A percentile compares a stretch with the other conserved stretches of the same genome.
These are phyloP conservation scores for Colletotrichum higginsianum DNA, from an alignment of 2,329 filamentous ascomycete genomes.

Conservation along the genomic window DNA sequence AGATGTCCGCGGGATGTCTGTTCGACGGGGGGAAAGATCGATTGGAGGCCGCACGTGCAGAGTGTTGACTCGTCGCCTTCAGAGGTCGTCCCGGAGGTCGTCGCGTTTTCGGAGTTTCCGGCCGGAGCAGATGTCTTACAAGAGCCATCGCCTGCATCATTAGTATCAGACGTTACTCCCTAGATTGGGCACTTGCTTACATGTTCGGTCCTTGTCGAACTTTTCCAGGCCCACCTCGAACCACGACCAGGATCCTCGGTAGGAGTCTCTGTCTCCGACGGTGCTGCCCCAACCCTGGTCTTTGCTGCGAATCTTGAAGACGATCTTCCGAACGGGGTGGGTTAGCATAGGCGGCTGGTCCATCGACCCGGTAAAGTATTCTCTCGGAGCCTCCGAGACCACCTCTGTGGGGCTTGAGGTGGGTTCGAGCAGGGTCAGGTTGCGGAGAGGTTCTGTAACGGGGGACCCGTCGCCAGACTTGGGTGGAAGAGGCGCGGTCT, in stretches of 20 bases:
- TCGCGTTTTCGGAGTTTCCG: neutral
- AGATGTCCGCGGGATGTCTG: conserved; percentile 33
- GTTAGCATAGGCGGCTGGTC: conserved; percentile 49
- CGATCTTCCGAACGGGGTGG: conserved; percentile 71
- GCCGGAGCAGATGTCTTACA: conserved; percentile 17
- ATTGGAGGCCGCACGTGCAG: conserved; percentile 54
- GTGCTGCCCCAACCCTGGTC: conserved; percentile 72
- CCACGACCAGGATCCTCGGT: conserved; percentile 70
- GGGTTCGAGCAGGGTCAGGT: conserved; percentile 29
- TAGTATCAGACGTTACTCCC: neutral
- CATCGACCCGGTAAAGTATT: conserved; percentile 53
- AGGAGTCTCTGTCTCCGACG: conserved; percentile 53
- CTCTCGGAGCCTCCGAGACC: conserved; percentile 37
- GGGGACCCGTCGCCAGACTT: conserved; percentile 29
- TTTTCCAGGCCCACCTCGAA: conserved; percentile 74
- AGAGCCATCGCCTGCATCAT: conserved; percentile 26
- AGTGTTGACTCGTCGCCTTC: conserved; percentile 39
- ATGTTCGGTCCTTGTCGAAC: conserved; percentile 58
- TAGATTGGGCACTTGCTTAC: conserved; percentile 39
- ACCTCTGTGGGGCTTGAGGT: conserved; percentile 1
- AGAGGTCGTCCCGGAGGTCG: neutral
- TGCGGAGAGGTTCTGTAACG: conserved; percentile 14
- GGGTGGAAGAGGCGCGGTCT: conserved; percentile 30
- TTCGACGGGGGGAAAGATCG: conserved; percentile 52
- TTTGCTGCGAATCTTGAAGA: conserved; percentile 69